Conservation (phyloP, 805 yeast genomes). For the Danielia oregonensis region DNA sequence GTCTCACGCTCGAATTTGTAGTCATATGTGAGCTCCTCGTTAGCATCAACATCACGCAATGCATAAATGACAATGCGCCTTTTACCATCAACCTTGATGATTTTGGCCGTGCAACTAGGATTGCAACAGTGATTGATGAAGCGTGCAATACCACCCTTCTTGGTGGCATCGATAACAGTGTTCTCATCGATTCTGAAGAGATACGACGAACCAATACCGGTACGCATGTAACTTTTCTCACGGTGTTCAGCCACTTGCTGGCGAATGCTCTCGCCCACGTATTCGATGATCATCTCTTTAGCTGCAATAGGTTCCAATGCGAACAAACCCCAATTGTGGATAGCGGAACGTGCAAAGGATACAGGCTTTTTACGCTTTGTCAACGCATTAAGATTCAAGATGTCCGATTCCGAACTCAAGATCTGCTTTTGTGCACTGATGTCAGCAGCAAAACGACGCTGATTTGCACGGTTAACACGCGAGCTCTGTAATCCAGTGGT, state of each 20-base stretch:
- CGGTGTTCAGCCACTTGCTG: conserved; percentile 93
- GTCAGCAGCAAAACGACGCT: conserved; percentile 86
- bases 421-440: conserved; percentile 75
- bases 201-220: conserved; percentile 95
- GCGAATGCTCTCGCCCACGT: conserved; percentile 91
- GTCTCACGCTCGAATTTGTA: conserved; percentile 92
- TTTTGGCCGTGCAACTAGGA: conserved; percentile 96
- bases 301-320: conserved; percentile 96
- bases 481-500: conserved; percentile 55
- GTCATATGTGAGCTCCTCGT: conserved; percentile 93
- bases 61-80: conserved; percentile 95
- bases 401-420: conserved; percentile 77
- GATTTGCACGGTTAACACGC: conserved; percentile 80
- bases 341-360: conserved; percentile 94
- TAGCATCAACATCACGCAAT: conserved; percentile 76
- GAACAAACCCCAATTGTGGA: conserved; percentile 97
- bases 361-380: conserved; percentile 91
- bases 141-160: conserved; percentile 94
- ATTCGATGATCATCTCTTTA: conserved; percentile 95
- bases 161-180: conserved; percentile 95
- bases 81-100: conserved; percentile 90
- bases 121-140: conserved; percentile 97
- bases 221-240: conserved; percentile 76
- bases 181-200: conserved; percentile 89
- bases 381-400: conserved; percentile 78